Conservation (phyloP, 306 rosid species). For the Malus sieversii region DNA sequence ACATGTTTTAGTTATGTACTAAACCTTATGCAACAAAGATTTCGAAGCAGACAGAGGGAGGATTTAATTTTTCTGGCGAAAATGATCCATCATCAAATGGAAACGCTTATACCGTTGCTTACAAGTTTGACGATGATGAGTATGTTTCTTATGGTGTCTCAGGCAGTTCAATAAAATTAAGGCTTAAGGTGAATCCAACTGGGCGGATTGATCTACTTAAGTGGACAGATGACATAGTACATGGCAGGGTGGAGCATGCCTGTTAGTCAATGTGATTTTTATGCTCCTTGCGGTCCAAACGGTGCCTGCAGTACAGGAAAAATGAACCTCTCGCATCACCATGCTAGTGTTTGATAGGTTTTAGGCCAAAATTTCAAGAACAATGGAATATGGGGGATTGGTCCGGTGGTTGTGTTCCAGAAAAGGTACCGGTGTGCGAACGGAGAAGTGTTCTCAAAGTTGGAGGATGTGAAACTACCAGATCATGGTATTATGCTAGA, state of each 20-base stretch:
- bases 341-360: background rate
- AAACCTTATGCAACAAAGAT: too few species aligned
- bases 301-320: background rate
- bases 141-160: background rate
- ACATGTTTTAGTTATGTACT: too few species aligned
- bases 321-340: background rate
- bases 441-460: background rate
- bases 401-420: conserved; percentile 40
- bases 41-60: too few species aligned
- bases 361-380: conserved; percentile 1
- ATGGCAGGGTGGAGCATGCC: background rate
- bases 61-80: too few species aligned
- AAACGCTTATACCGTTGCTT: background rate
- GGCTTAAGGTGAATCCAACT: background rate
- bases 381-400: background rate
- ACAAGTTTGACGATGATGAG: background rate
- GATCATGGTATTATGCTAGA: background rate
- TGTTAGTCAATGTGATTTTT: background rate
- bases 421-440: conserved; percentile 20
- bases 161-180: background rate
- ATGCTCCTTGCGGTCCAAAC: background rate
- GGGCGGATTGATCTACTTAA: background rate
- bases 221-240: background rate
- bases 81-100: too few species aligned
- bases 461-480: background rate